Conservation (phyloP, 2,329 filamentous ascomycete genomes). For the Phoma sp. region DNA sequence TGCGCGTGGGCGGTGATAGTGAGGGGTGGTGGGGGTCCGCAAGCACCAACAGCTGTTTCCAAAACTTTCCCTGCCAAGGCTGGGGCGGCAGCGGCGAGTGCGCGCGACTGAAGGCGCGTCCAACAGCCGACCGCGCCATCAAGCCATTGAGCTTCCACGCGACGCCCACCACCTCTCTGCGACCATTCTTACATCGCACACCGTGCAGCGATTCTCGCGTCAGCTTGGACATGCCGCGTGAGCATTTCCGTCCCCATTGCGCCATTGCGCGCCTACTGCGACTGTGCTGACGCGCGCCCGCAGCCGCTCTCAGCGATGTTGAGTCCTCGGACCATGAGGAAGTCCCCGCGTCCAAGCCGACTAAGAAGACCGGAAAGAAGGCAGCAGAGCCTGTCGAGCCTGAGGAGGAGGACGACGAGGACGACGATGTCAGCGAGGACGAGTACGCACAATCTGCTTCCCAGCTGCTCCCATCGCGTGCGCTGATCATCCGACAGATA, state of each 20-base stretch:
- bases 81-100: slow-evolving; percentile 15
- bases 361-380: slow-evolving; percentile 4
- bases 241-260: slow-evolving; percentile 23
- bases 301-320: slow-evolving; percentile 50
- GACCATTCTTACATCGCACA: slow-evolving; percentile 1
- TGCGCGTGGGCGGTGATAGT: slow-evolving; percentile 19
- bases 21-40: slow-evolving; percentile 37
- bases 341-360: slow-evolving; percentile 30
- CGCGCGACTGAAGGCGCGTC: slow-evolving; percentile 3
- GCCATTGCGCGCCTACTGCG: slow-evolving; percentile 1
- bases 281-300: slow-evolving; percentile 22
- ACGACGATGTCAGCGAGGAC: slow-evolving; percentile 43
- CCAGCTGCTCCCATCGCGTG: slow-evolving; percentile 1
- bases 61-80: slow-evolving; percentile 36
- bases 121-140: neutral
- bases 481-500: slow-evolving; percentile 59
- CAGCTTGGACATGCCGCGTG: slow-evolving; percentile 43
- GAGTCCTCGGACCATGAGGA: slow-evolving; percentile 44
- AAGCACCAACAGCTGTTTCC: slow-evolving; percentile 25
- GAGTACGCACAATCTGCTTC: slow-evolving; percentile 46
- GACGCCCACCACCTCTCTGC: slow-evolving; percentile 2
- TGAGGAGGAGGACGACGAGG: slow-evolving; percentile 37
- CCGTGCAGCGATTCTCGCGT: slow-evolving; percentile 16
- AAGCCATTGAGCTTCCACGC: slow-evolving; percentile 18
- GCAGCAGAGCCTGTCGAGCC: slow-evolving; percentile 24